A percentile compares a stretch with the other conserved stretches of the same genome.
These are phyloP conservation scores for Cystofilobasidium capitatum DNA, from an alignment of 768 basidiomycete species.

Conservation along the genomic window DNA sequence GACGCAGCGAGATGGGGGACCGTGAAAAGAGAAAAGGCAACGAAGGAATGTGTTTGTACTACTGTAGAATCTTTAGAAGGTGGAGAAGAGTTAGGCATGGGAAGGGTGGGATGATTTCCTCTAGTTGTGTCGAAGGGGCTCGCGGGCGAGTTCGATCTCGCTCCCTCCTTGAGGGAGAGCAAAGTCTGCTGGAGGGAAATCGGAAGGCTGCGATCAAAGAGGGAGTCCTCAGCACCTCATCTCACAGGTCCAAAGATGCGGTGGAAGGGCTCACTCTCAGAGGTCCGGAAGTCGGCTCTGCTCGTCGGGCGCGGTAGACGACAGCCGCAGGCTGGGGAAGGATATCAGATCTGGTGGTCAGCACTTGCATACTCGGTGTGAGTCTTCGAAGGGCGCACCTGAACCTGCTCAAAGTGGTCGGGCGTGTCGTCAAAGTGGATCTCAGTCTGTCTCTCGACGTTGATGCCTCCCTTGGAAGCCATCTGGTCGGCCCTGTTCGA, in stretches of 20 bases:
- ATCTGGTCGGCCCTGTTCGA: neutral
- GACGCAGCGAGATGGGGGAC: too few species aligned
- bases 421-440: neutral
- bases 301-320: neutral
- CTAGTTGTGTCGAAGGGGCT: neutral
- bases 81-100: neutral
- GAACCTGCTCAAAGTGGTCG: neutral
- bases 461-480: neutral
- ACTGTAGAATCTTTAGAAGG: too few species aligned
- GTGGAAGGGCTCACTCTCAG: too few species aligned
- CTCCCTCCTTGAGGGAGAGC: too few species aligned
- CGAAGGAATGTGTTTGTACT: too few species aligned
- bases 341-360: neutral
- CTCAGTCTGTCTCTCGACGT: neutral
- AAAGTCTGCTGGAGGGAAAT: too few species aligned
- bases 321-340: neutral
- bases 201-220: too few species aligned
- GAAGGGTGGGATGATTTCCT: neutral
- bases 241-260: too few species aligned
- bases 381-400: neutral
- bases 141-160: slow-evolving; percentile 2
- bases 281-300: too few species aligned
- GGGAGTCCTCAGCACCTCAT: too few species aligned
- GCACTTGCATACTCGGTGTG: neutral
- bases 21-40: too few species aligned